These are phyloP conservation scores for Onygenales sp. DNA, from an alignment of 2,329 filamentous ascomycete genomes.

Conservation along the genomic window DNA sequence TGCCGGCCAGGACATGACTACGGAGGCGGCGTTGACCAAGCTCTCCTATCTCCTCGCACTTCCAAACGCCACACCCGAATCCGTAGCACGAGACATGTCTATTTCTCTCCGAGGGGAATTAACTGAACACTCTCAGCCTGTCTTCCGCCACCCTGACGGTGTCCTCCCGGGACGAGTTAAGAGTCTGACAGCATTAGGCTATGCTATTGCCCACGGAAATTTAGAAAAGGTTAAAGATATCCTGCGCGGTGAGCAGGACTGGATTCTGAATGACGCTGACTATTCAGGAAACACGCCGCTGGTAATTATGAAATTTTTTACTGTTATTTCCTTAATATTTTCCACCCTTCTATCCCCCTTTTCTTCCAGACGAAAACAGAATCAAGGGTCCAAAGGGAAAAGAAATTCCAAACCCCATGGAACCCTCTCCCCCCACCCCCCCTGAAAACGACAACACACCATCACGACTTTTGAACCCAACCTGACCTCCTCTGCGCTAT, in stretches of 20 bases:
- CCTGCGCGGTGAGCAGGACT: slow-evolving; percentile 55
- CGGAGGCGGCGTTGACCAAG: slow-evolving; percentile 84
- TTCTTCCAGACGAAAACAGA: not conserved
- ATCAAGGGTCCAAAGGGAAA: not conserved
- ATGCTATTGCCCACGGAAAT: slow-evolving; percentile 67
- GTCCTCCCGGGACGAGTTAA: slow-evolving; percentile 49
- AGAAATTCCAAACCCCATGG: not conserved
- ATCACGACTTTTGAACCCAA: not conserved
- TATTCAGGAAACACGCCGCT: slow-evolving; percentile 69
- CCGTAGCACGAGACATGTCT: slow-evolving; percentile 64
- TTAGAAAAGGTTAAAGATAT: slow-evolving; percentile 56
- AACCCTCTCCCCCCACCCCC: not conserved
- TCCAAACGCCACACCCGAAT: slow-evolving; percentile 52
- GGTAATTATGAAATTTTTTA: slow-evolving; percentile 16
- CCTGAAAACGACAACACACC: not conserved
- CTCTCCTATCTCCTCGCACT: slow-evolving; percentile 73
- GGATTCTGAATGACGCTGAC: slow-evolving; percentile 64
- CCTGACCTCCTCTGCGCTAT: not conserved
- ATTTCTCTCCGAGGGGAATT: slow-evolving; percentile 73
- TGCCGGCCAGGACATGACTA: slow-evolving; percentile 80
- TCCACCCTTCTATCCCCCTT: not conserved
- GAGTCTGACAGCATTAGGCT: slow-evolving; percentile 66
- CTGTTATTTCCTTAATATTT: not conserved
- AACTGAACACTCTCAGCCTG: slow-evolving; percentile 62
- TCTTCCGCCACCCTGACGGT: slow-evolving; percentile 65